Evolutionary conservation across 768 basidiomycete genomes (phyloP), one percentile per base, ranked within the genome.

Genomic region (Pholiota microspora): DNA sequence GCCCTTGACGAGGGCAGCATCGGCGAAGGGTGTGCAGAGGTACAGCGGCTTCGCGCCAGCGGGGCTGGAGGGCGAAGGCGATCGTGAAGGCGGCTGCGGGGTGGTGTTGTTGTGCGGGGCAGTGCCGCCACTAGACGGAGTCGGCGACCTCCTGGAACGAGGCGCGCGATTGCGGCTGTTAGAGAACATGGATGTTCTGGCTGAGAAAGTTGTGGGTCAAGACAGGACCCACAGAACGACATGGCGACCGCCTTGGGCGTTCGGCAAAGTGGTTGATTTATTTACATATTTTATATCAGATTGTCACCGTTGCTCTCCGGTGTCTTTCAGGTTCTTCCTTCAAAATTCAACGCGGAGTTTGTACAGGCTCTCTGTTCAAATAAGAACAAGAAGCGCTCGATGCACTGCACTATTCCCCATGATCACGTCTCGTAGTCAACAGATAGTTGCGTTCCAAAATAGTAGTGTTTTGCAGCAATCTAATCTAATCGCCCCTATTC

Each of bases 1-100:
- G 21, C 96, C 96, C 70, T 96, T 98, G 55, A 98, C 95, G 40
- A 98, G 80, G 0, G 96, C 93, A 1, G 94, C 89, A 62, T 96
- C 94, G 52, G 90, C 92, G 69, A 98, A 98, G 2, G 95, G 95
- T 51, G 90, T 89, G 70, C 89, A 96, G 9, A 98, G 80, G 67
- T 96, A 97, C 15, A 98, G 74, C 1, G 91, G 88, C 59, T 90
- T 92, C 25, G 56, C 49, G 15, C 52, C 57, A 0, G 25, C 16
- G 36, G 58, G 48, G 28, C 62, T 67, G 8, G 71, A 68, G 10
- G 76, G 76, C 15, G 76, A 77, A 4, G 73, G 68, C 3, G 74
- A 73, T 45, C 75, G 73, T 15, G 75, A 73, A 2, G 68, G 64
- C 7, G 69, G 66, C 16, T 67, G 71, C n/a, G 57, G 55, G 28